Percentiles rank a stretch among this genome's conserved stretches.
phyloP scores from a whole-genome alignment of 2,329 filamentous ascomycete genomes.

The Huntiella abstrusa region DNA sequence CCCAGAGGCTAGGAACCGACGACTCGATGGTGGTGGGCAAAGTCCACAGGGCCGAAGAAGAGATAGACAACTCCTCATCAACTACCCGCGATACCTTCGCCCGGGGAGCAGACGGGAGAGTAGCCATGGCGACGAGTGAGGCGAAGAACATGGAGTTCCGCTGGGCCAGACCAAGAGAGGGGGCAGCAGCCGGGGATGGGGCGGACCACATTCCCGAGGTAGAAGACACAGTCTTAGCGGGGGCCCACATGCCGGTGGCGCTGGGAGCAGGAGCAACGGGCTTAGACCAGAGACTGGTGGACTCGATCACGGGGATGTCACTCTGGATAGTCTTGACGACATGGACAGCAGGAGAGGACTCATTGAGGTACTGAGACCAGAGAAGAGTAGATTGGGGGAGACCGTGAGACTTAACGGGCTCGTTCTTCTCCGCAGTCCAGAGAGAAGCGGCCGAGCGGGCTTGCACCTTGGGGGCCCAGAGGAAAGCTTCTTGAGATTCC shows the following conservation, averaged over 20 bases:
- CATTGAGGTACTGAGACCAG: conserved; percentile 11
- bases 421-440: conserved; percentile 3
- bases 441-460: not conserved
- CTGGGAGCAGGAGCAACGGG: not conserved
- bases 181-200: not conserved
- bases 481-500: conserved; percentile 15
- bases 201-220: conserved; percentile 3
- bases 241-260: conserved; percentile 16
- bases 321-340: not conserved
- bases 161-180: conserved; percentile 7
- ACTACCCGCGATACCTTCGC: conserved; percentile 4
- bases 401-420: not conserved
- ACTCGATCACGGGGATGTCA: not conserved
- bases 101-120: not conserved
- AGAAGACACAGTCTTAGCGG: not conserved
- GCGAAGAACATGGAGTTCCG: conserved; percentile 9
- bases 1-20: conserved; percentile 3
- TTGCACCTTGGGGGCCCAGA: conserved; percentile 6
- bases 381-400: conserved; percentile 7
- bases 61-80: conserved; percentile 3
- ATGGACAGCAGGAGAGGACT: not conserved
- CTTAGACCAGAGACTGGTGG: not conserved
- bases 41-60: conserved; percentile 7
- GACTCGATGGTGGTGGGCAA: not conserved
- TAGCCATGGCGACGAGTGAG: not conserved